Conservation (phyloP, 805 yeast genomes). For the Nakazawaea molendinolei region DNA sequence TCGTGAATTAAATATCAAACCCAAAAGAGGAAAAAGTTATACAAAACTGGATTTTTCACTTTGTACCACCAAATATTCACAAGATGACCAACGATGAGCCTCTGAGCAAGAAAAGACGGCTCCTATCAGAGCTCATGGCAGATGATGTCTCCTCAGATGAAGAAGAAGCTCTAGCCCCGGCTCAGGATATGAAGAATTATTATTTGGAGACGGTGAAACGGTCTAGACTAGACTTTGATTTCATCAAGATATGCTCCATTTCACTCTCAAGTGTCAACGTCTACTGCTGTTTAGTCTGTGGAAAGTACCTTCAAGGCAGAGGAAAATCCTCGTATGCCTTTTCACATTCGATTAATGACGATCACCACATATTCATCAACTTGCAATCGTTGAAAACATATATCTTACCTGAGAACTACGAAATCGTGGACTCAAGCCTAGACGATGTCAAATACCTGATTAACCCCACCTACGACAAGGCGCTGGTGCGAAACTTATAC, state of each 20-base stretch:
- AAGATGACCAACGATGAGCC: neutral
- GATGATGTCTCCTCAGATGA: neutral
- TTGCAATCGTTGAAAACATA: conserved; percentile 43
- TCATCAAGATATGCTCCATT: conserved; percentile 58
- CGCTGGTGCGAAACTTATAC: conserved; percentile 27
- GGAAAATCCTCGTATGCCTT: conserved; percentile 60
- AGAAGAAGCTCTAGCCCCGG: neutral
- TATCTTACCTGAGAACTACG: conserved; percentile 57
- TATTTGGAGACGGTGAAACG: conserved; percentile 40
- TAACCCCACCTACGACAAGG: conserved; percentile 40
- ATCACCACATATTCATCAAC: conserved; percentile 60
- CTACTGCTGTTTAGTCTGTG: conserved; percentile 70
- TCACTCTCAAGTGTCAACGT: conserved; percentile 55
- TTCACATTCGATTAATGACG: conserved; percentile 53
- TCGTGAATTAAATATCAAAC: too few relatives aligned
- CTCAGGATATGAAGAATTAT: conserved; percentile 11
- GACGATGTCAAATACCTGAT: conserved; percentile 47
- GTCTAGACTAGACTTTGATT: conserved; percentile 54
- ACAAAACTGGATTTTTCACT: too few relatives aligned
- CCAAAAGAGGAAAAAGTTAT: too few relatives aligned
- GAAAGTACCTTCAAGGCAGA: conserved; percentile 67
- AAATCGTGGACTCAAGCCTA: conserved; percentile 31
- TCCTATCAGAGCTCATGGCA: neutral
- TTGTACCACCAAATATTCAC: too few relatives aligned
- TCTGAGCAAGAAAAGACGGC: neutral